Base-by-base conservation (phyloP, 75 land plant genomes). In the Pinus albicaulis region DNA sequence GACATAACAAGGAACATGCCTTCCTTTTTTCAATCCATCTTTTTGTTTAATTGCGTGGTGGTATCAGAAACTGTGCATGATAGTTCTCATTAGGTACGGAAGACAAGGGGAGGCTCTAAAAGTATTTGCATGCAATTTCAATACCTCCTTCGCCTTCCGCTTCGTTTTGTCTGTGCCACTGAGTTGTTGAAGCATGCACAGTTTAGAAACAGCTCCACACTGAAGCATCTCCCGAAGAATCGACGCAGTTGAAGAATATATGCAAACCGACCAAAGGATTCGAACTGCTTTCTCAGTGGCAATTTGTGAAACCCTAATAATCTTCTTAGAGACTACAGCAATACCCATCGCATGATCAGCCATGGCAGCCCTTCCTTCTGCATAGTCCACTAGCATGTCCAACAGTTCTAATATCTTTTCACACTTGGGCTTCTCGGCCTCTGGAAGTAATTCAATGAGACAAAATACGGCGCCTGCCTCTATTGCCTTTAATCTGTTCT, bases 141-240 rank as follows among this genome's bases (percentile, higher is more conserved):
- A 34, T 17, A 87, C 81, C 81, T 75, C 79, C 72, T 79, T 20
- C 24, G 80, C 89, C 63, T 71, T 83, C 57, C 79, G 86, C 80
- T 77, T 87, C 16, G 82, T 83, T 20, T 83, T 72, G 0, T 2
- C 25, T 6, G 10, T 66, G 10, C 84, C 77, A 6, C 80, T 82
- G 17, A 83, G 11, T 23, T 87, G 86, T 53, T 83, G 25, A 75
- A 87, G 16, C 1, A 65, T 77, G 57, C 80, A 6, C 13, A 87
- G 75, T 82, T 84, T 84, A 85, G 60, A 76, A 82, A 84, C 89
- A 41, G 84, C 28, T 4, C 89, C 89, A 58, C 15, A 87, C 36
- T 73, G 25, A 81, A 84, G 6, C 89, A 87, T 83, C 17, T 87
- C 85, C 71, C 83, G 77, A 74, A 83, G 10, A 14, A 81, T 81